A percentile compares a stretch with the other conserved stretches of the same genome.
These are phyloP conservation scores for Trapa bicornis DNA, from an alignment of 345 rosid species.

Conservation along the genomic window DNA sequence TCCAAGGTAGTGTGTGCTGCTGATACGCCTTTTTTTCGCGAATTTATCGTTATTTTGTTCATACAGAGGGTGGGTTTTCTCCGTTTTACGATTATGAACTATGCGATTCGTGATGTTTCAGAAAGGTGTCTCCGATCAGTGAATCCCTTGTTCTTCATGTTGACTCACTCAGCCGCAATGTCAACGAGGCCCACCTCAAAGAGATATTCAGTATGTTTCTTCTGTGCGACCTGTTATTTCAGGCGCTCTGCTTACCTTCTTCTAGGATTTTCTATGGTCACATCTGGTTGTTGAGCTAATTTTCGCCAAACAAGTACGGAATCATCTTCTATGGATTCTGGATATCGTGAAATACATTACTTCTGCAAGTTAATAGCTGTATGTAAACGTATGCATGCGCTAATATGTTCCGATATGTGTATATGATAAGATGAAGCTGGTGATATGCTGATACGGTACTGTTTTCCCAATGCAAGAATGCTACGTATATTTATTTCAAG, in stretches of 20 bases:
- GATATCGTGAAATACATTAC: not conserved
- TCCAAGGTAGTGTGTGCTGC: not conserved
- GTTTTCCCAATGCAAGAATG: not conserved
- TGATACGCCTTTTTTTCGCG: not conserved
- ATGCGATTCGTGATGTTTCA: not conserved
- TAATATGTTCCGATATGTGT: not conserved
- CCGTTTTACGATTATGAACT: not conserved
- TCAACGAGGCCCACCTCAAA: constrained; percentile 21
- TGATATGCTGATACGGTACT: not conserved
- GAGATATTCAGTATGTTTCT: not conserved
- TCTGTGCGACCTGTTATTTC: not conserved
- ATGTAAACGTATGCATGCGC: no score
- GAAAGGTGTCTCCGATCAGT: constrained; percentile 55
- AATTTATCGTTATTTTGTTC: not conserved
- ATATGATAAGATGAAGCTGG: not conserved
- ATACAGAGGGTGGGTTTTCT: not conserved
- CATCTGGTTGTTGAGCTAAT: not conserved
- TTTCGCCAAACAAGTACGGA: not conserved
- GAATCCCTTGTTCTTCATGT: constrained; percentile 88
- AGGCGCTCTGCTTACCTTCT: not conserved
- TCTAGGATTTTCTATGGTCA: not conserved
- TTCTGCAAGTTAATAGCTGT: not conserved
- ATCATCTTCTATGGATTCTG: not conserved
- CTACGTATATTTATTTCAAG: not conserved
- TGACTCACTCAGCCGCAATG: constrained; percentile 62